phyloP scores from a whole-genome alignment of 2,329 filamentous ascomycete species.

The Byssothecium circinans region DNA sequence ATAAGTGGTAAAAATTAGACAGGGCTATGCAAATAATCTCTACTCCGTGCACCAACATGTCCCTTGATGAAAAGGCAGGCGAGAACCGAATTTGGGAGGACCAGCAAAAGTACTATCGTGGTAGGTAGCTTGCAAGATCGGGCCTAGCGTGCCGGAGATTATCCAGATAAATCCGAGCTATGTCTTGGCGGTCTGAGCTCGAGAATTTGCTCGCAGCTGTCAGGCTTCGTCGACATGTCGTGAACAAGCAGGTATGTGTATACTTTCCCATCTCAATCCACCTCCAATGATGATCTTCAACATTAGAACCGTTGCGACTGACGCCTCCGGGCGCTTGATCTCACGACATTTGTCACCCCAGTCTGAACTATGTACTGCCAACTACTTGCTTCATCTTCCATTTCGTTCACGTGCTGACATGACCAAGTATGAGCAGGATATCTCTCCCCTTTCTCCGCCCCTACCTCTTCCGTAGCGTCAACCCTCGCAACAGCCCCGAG shows the following conservation, averaged over 20 bases:
- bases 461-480: slow-evolving; percentile 51
- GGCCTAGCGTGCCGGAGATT: no score
- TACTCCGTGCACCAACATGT: no score
- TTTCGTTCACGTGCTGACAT: slow-evolving; percentile 10
- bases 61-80: no score
- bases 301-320: slow-evolving; percentile 70
- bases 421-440: slow-evolving; percentile 51
- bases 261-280: neutral
- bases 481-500: slow-evolving; percentile 40
- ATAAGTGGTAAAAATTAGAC: no score
- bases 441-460: slow-evolving; percentile 60
- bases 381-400: neutral
- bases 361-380: slow-evolving; percentile 32
- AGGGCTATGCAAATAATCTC: no score
- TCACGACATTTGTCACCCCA: slow-evolving; percentile 41
- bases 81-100: no score
- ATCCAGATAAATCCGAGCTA: no score
- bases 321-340: slow-evolving; percentile 59
- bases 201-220: neutral
- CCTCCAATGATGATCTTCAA: slow-evolving; percentile 34
- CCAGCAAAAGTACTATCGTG: no score
- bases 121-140: no score
- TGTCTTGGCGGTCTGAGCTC: neutral
- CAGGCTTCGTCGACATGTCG: neutral
- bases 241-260: neutral